A percentile compares a stretch with the other conserved stretches of the same genome.
Evolutionary conservation across 257 asterid genomes (phyloP).

Genomic region (Paulownia fortunei): DNA sequence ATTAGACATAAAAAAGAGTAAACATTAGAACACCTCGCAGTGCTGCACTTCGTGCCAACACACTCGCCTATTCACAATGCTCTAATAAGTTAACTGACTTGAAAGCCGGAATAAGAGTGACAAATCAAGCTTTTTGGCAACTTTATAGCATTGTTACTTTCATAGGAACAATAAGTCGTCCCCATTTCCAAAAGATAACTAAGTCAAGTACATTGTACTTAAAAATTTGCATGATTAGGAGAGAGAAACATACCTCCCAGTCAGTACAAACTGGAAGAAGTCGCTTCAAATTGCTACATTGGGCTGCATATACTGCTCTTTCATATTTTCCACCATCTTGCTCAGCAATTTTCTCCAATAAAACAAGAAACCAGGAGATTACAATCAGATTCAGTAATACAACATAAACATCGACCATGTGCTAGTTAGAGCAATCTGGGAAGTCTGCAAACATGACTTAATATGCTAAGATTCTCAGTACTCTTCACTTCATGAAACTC

Average conservation of each 20-base stretch:
- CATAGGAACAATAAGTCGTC: not conserved
- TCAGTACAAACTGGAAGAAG: slow-evolving; percentile 92
- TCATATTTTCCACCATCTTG: slow-evolving; percentile 95
- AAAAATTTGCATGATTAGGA: slow-evolving; percentile 22
- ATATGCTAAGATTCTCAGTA: slow-evolving; percentile 16
- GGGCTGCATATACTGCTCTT: slow-evolving; percentile 88
- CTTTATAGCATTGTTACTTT: not conserved
- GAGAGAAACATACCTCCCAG: slow-evolving; percentile 81
- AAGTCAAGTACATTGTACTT: slow-evolving; percentile 11
- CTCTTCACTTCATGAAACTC: slow-evolving; percentile 19
- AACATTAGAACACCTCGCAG: too few species aligned
- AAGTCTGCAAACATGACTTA: not conserved
- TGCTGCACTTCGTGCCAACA: too few species aligned
- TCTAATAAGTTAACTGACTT: not conserved
- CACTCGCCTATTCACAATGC: too few species aligned
- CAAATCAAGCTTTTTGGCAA: slow-evolving; percentile 3
- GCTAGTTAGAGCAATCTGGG: not conserved
- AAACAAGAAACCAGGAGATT: slow-evolving; percentile 40
- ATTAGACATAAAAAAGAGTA: not conserved
- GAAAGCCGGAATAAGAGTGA: slow-evolving; percentile 9
- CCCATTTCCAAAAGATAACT: slow-evolving; percentile 19
- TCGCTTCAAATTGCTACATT: slow-evolving; percentile 92
- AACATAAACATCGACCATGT: slow-evolving; percentile 14
- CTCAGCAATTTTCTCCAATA: slow-evolving; percentile 87
- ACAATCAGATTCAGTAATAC: slow-evolving; percentile 32